phyloP scores from a whole-genome alignment of 768 basidiomycete genomes.

The Leccinum pellstonianum region DNA sequence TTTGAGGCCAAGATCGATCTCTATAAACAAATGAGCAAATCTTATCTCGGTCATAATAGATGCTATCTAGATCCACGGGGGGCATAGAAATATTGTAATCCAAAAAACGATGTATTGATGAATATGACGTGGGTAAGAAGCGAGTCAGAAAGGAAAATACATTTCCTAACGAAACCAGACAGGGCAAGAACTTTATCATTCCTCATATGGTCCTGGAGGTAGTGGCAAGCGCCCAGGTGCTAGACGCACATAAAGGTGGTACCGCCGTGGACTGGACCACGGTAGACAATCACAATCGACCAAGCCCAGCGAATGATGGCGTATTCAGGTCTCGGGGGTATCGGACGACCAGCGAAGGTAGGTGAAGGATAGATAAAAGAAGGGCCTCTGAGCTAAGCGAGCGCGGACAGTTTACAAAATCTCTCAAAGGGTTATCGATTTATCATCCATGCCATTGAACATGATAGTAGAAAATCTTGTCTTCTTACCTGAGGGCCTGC shows the following conservation, averaged over 20 bases:
- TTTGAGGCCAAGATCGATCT: not conserved
- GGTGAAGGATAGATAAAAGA: constrained; percentile 29
- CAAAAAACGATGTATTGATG: not conserved
- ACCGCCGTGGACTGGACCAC: constrained; percentile 2
- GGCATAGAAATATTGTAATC: not conserved
- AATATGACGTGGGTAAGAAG: not conserved
- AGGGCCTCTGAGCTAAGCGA: constrained; percentile 2
- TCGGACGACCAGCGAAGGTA: constrained; percentile 22
- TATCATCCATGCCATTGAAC: constrained; percentile 16
- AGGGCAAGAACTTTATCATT: not conserved
- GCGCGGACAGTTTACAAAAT: not conserved
- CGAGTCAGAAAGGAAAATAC: not conserved
- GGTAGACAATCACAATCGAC: constrained; percentile 13
- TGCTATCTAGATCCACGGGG: not conserved
- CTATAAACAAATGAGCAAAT: not conserved
- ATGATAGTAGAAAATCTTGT: not conserved
- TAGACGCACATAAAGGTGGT: constrained; percentile 21
- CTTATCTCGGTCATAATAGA: not conserved
- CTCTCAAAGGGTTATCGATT: not conserved
- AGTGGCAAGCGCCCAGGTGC: constrained; percentile 16
- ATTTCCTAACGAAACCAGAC: not conserved
- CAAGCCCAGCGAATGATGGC: constrained; percentile 21
- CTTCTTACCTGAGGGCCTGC: not conserved
- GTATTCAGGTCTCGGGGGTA: constrained; percentile 17
- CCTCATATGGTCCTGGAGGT: constrained; percentile 15